These are phyloP conservation scores for Talaromyces adpressus DNA, from an alignment of 495 filamentous ascomycete species.

Conservation along the genomic window DNA sequence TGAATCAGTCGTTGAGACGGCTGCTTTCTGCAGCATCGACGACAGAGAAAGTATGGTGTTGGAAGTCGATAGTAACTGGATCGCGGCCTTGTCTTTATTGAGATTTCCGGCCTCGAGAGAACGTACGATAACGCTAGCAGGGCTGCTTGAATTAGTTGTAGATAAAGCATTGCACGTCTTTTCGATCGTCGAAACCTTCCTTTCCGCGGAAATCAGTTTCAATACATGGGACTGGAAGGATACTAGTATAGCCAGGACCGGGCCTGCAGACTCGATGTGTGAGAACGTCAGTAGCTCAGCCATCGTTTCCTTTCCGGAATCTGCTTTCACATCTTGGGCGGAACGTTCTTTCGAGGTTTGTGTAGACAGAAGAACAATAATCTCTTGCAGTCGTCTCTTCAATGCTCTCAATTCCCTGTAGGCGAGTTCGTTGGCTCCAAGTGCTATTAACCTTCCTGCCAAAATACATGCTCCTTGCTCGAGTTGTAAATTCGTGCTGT, in stretches of 20 bases:
- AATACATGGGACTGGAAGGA: constrained; percentile 41
- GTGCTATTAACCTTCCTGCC: constrained; percentile 59
- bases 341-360: not conserved
- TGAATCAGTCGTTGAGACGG: constrained; percentile 31
- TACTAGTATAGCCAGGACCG: constrained; percentile 30
- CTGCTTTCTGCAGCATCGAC: constrained; percentile 26
- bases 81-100: constrained; percentile 51
- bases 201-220: constrained; percentile 37
- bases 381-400: constrained; percentile 56
- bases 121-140: constrained; percentile 51
- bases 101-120: constrained; percentile 38
- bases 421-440: constrained; percentile 70
- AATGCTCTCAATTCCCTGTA: constrained; percentile 62
- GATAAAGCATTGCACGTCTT: constrained; percentile 37
- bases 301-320: constrained; percentile 39
- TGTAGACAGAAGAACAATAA: constrained; percentile 10
- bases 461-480: constrained; percentile 79
- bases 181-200: constrained; percentile 42
- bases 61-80: constrained; percentile 63
- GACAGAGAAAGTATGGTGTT: constrained; percentile 60
- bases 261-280: constrained; percentile 26
- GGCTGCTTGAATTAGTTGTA: constrained; percentile 50
- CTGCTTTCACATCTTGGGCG: constrained; percentile 12
- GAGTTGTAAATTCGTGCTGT: constrained; percentile 62
- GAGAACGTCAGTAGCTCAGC: constrained; percentile 58